Evolutionary conservation across 2,329 filamentous ascomycete species (phyloP).

Genomic region (Beauveria sp.): DNA sequence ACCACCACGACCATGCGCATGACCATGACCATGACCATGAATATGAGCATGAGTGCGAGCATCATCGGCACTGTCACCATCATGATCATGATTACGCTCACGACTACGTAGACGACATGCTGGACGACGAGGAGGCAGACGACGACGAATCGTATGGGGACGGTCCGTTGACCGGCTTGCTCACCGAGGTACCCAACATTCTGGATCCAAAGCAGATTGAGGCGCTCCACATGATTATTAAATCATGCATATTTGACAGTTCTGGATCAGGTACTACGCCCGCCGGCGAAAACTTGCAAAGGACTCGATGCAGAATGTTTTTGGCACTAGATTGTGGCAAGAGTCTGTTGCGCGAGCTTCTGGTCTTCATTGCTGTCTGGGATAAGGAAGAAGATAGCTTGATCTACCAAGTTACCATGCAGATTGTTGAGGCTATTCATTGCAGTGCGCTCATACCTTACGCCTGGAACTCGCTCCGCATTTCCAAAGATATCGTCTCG

Average conservation of each 20-base stretch:
- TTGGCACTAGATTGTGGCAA: constrained; percentile 84
- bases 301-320: constrained; percentile 81
- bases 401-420: constrained; percentile 93
- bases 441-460: constrained; percentile 85
- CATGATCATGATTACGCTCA: constrained; percentile 31
- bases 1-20: constrained; percentile 25
- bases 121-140: constrained; percentile 60
- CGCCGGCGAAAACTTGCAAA: constrained; percentile 76
- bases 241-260: constrained; percentile 86
- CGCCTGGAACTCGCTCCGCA: constrained; percentile 83
- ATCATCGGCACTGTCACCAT: constrained; percentile 25
- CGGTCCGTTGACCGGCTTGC: constrained; percentile 70
- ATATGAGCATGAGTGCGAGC: constrained; percentile 32
- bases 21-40: constrained; percentile 22
- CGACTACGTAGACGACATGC: constrained; percentile 46
- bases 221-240: constrained; percentile 93
- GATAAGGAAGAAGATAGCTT: constrained; percentile 88
- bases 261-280: constrained; percentile 60
- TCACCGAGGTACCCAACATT: constrained; percentile 92
- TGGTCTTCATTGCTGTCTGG: constrained; percentile 97
- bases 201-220: constrained; percentile 93
- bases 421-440: constrained; percentile 89
- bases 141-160: constrained; percentile 76
- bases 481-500: constrained; percentile 92
- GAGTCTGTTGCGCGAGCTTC: constrained; percentile 78